Evolutionary conservation across 768 basidiomycete genomes (phyloP), one percentile per base, ranked within the genome.

Genomic region (Amanita muscaria): DNA sequence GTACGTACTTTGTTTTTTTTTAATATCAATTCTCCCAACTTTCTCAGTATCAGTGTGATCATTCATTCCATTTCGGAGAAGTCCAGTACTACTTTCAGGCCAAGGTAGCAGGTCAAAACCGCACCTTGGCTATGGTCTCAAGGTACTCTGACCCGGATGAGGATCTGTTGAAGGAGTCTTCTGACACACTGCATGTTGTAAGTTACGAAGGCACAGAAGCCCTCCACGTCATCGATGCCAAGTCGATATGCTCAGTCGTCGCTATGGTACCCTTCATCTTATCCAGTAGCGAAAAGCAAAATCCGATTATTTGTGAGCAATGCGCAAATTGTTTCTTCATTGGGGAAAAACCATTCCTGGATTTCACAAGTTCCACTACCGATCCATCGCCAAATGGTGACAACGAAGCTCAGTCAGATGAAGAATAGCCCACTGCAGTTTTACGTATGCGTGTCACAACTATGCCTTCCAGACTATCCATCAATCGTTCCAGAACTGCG

Each of bases 301-400:
- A 34, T 27, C 42, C 42, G 5, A 10, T 10, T 2, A 40, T 3
- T 30, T 5, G 40, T 15, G 27, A 27, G 14, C 4, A 68, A 61
- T n/a, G 53, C 47, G 8, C 65, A 64, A 49, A 69, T 69, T 7
- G 56, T 52, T 48, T 67, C 53, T 41, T 41, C 21, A 29, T 41
- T 18, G 40, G 40, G 15, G 40, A 41, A 14, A 41, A 41, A 31
- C 40, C 40, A 12, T 41, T 41, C 40, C 7, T 41, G 7, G 40
- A 41, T 41, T 41, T 41, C 16, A 41, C 40, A 31, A 40, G n/a
- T 16, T 18, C 27, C 15, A 41, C 40, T 5, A 41, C 40, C 16
- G 40, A 41, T 41, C 40, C 27, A 21, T 41, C 16, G 19, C 40
- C 6, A 10, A 27, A 40, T 4, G n/a, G 23, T 29, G 25, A 27